Conservation (phyloP, 768 basidiomycete genomes). For the Rhodosporidiobolus odoratus region DNA sequence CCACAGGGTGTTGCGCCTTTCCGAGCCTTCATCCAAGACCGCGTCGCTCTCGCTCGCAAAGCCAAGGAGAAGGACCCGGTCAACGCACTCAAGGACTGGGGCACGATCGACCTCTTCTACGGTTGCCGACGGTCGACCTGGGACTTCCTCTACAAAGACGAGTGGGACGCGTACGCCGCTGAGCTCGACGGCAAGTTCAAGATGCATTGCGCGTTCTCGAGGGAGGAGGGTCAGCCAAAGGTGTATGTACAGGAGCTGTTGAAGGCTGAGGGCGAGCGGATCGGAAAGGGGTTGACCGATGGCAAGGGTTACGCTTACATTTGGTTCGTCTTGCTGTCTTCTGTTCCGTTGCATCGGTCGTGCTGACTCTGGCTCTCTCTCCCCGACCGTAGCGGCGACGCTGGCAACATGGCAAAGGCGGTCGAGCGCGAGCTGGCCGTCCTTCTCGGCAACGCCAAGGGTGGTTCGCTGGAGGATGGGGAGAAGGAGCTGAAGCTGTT, state of each 20-base stretch:
- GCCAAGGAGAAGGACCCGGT: conserved; percentile 92
- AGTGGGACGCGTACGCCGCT: conserved; percentile 81
- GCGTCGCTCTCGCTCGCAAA: conserved; percentile 88
- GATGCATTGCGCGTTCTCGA: conserved; percentile 84
- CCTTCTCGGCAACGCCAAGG: conserved; percentile 83
- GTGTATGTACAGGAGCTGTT: conserved; percentile 98
- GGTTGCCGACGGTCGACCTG: conserved; percentile 83
- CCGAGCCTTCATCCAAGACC: conserved; percentile 97
- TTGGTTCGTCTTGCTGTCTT: conserved; percentile 53
- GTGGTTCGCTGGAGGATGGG: conserved; percentile 52
- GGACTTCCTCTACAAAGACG: conserved; percentile 90
- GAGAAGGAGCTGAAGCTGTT: conserved; percentile 63
- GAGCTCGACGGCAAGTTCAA: conserved; percentile 89
- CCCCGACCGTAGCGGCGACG: conserved; percentile 29
- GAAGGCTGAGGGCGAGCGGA: conserved; percentile 74
- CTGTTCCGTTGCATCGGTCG: neutral
- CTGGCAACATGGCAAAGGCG: conserved; percentile 85
- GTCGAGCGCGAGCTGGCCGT: conserved; percentile 80
- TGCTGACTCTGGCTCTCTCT: neutral
- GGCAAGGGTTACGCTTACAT: conserved; percentile 97
- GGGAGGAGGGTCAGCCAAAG: conserved; percentile 85
- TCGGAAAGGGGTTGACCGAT: conserved; percentile 82
- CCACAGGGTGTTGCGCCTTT: conserved; percentile 93
- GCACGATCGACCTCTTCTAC: conserved; percentile 87
- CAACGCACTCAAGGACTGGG: conserved; percentile 92